These are phyloP conservation scores for Stagonosporopsis rhizophila DNA, from an alignment of 2,329 filamentous ascomycete species.

Conservation along the genomic window DNA sequence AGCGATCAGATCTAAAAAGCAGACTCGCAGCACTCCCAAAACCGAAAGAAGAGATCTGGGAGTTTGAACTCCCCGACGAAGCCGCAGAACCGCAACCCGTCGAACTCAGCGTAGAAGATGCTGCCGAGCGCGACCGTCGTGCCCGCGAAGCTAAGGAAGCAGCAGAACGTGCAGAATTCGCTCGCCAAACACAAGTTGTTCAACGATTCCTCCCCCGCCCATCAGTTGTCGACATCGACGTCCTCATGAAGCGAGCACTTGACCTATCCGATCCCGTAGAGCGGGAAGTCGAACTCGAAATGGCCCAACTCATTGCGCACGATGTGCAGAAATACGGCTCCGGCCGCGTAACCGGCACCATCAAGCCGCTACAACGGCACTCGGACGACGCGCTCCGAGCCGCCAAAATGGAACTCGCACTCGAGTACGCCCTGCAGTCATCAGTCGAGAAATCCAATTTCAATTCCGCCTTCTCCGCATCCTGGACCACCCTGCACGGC, in stretches of 20 bases:
- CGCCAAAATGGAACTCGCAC: conserved; percentile 77
- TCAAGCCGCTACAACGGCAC: conserved; percentile 67
- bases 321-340: conserved; percentile 81
- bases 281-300: conserved; percentile 76
- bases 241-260: conserved; percentile 69
- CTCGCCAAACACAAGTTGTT: conserved; percentile 87
- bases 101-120: conserved; percentile 68
- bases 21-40: conserved; percentile 85
- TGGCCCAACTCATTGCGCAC: conserved; percentile 78
- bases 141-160: conserved; percentile 69
- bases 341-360: conserved; percentile 67
- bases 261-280: conserved; percentile 69
- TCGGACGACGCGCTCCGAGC: conserved; percentile 75
- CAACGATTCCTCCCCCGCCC: conserved; percentile 84
- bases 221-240: conserved; percentile 71
- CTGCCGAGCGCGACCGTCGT: conserved; percentile 77
- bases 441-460: conserved; percentile 60
- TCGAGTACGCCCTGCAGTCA: conserved; percentile 65
- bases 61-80: conserved; percentile 89
- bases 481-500: conserved; percentile 60
- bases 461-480: conserved; percentile 46
- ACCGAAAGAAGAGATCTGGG: conserved; percentile 93
- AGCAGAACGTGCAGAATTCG: conserved; percentile 72
- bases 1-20: conserved; percentile 72
- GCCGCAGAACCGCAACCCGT: conserved; percentile 65